A percentile compares a stretch with the other conserved stretches of the same genome.
These are phyloP conservation scores for Leucocoprinus birnbaumii DNA, from an alignment of 768 basidiomycete genomes.

Conservation along the genomic window DNA sequence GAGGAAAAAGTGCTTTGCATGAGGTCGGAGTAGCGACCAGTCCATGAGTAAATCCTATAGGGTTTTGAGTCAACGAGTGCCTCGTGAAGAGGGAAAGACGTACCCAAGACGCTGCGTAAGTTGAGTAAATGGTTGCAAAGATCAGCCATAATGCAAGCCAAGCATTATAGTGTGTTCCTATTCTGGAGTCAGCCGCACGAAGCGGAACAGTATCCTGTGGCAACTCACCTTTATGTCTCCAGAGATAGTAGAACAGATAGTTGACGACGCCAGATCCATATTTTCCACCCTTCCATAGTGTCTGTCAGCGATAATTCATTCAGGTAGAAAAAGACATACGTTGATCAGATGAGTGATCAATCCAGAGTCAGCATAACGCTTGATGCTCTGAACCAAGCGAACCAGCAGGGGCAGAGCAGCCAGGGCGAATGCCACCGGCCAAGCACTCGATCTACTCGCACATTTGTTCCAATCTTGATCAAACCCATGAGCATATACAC, in stretches of 20 bases:
- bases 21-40: slow-evolving; percentile 78
- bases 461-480: slow-evolving; percentile 45
- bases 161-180: slow-evolving; percentile 33
- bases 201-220: slow-evolving; percentile 12
- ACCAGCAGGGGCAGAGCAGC: slow-evolving; percentile 65
- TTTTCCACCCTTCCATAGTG: slow-evolving; percentile 68
- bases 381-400: slow-evolving; percentile 83
- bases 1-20: slow-evolving; percentile 54
- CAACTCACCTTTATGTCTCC: slow-evolving; percentile 62
- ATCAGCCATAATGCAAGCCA: slow-evolving; percentile 71
- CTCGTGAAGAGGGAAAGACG: slow-evolving; percentile 17
- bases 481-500: slow-evolving; percentile 63
- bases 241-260: slow-evolving; percentile 70
- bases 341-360: slow-evolving; percentile 83
- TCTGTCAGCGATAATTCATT: neutral
- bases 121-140: slow-evolving; percentile 55
- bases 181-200: neutral
- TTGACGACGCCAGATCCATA: slow-evolving; percentile 67
- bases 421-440: slow-evolving; percentile 62
- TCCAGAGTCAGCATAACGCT: slow-evolving; percentile 81
- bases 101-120: slow-evolving; percentile 82
- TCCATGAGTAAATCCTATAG: slow-evolving; percentile 83
- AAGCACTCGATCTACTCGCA: slow-evolving; percentile 40
- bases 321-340: slow-evolving; percentile 35
- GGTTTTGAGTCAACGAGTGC: neutral